Evolutionary conservation across 2,329 filamentous ascomycete genomes (phyloP), one percentile per base, ranked within the genome.

Genomic region (Talaromyces sp.): DNA sequence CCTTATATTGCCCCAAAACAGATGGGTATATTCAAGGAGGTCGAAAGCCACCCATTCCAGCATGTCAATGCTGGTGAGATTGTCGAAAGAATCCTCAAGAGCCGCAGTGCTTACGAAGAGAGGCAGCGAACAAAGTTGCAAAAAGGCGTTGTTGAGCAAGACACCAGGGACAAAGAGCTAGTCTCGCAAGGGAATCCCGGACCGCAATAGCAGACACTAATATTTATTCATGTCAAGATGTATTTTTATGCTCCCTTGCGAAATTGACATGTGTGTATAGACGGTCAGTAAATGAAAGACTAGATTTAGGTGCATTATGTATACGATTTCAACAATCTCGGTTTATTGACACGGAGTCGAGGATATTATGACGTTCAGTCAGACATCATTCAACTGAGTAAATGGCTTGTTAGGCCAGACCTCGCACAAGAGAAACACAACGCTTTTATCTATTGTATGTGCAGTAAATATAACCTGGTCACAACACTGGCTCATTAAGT

Each of bases 11-110:
- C 87, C 14, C 88, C 92, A 60, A 95, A 93, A 76, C 81, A 83
- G 55, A 86, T 96, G 81, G 88, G 89, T 37, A 92, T 99, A 72
- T 96, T 96, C 81, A 84, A 82, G 44, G 86, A 96, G 73, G 88
- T 96, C 46, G 84, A 85, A 11, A 76, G 81, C 58, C 95, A 99
- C 77, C 82, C 86, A 21, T 99, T 93, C 74, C 84, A 90, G 67
- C 84, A 92, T 65, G 92, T 98, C 66, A 97, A 98, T 75, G 92
- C 93, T 0, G 92, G 88, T 2, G 89, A 95, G 69, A 98, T 99
- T 69, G 93, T 99, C 55, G 86, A 89, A 68, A 83, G 95, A 35
- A 99, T 99, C 73, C 82, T 98, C 82, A 90, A 88, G 76, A 93
- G 91, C 70, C 84, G 93, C 37, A 88, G 89, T 64, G 84, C 91